A percentile compares a stretch with the other conserved stretches of the same genome.
phyloP scores from a whole-genome alignment of 208 protist species.

The Trypanosoma rangeli region DNA sequence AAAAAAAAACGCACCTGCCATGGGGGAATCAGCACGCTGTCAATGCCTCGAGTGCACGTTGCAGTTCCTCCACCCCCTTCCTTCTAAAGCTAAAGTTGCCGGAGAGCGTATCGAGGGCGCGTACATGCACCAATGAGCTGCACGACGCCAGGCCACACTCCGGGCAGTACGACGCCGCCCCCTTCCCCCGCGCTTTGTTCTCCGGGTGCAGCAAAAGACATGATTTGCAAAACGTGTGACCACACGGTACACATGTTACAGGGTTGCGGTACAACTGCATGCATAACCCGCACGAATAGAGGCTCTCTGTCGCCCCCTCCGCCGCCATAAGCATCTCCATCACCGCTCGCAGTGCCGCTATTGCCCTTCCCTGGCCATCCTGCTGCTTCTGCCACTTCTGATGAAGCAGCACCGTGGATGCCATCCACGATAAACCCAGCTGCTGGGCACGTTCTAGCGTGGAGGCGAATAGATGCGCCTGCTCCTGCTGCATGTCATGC shows the following conservation, averaged over 20 bases:
- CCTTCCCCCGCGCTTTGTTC: slow-evolving; percentile 25
- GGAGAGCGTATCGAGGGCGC: slow-evolving; percentile 20
- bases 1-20: too few species aligned
- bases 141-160: slow-evolving; percentile 27
- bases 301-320: slow-evolving; percentile 78
- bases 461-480: background rate
- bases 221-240: slow-evolving; percentile 75
- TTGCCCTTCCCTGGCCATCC: slow-evolving; percentile 12
- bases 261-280: slow-evolving; percentile 58
- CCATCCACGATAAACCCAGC: background rate
- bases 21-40: background rate
- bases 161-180: slow-evolving; percentile 26
- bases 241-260: slow-evolving; percentile 82
- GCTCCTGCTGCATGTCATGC: slow-evolving; percentile 1
- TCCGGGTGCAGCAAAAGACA: slow-evolving; percentile 58
- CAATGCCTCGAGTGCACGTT: background rate
- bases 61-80: slow-evolving; percentile 17
- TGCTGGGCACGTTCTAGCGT: background rate
- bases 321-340: slow-evolving; percentile 53
- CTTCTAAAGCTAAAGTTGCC: slow-evolving; percentile 29
- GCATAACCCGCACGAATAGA: slow-evolving; percentile 70
- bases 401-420: background rate
- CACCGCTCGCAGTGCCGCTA: background rate
- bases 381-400: slow-evolving; percentile 8
- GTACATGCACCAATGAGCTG: slow-evolving; percentile 15